Base-by-base conservation (phyloP, 1,284 basidiomycete species). In the Marasmius oreades region DNA sequence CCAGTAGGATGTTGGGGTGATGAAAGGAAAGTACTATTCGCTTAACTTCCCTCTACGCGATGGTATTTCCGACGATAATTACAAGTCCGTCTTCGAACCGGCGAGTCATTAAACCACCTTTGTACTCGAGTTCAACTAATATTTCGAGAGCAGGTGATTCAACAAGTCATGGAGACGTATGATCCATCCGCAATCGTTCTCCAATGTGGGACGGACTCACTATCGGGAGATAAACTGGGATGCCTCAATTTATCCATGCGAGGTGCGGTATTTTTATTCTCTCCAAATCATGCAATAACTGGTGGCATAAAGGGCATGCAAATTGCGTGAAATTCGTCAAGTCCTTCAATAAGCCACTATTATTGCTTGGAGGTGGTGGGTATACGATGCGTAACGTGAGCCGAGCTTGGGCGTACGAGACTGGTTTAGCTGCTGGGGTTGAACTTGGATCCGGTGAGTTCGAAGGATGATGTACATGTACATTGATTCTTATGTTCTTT, bases 371-470 rank as follows among this genome's bases (percentile, higher is more conserved):
- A 20, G 97, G 97, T 18, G 97, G 97, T 7, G 97, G 97, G 0
- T 99, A 99, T 72, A 99, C 97, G 1, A 98, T 99, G 85, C 89
- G 96, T 51, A 98, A 98, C 60, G 97, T 98, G 59, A 93, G 92
- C 62, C 84, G 97, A 50, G 92, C 93, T 8, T 99, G 97, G 97
- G 96, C 97, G 16, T 99, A 88, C 69, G 97, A 99, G 73, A 99
- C 97, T 1, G 97, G 97, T 16, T 73, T 99, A 34, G 97, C 96
- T 5, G 95, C 95, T 11, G 97, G 97, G 10, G 92, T 97, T 23
- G 93, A 98, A 69, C 82, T 99, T 6, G 90, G 88, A 47, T 80
- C 87, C 62, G 86, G 94, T 93, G 73, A 62, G 77, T 65, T 16
- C 28, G 2, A 23, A 1, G 20, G 26, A 51, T 16, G 47, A 22